Evolutionary conservation across 2,329 filamentous ascomycete species (phyloP).

Genomic region (Tolypocladium inflatum): DNA sequence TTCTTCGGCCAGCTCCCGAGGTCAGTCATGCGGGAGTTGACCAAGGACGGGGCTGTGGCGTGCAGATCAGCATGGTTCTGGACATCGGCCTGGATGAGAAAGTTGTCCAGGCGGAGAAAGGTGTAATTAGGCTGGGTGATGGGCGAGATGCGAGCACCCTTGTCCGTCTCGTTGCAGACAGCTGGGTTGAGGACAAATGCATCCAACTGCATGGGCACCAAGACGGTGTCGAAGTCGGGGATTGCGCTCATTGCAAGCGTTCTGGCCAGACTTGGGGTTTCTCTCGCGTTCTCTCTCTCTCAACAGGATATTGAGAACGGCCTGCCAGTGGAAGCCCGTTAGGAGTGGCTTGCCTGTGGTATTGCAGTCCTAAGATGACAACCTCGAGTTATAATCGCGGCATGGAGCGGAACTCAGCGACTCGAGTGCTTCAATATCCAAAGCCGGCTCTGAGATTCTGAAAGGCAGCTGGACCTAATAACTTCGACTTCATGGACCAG

Average conservation of each 20-base stretch:
- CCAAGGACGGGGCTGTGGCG: conserved; percentile 15
- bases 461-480: too few relatives aligned
- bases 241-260: not conserved
- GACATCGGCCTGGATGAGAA: conserved; percentile 27
- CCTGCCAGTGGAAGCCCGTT: not conserved
- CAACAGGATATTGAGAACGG: not conserved
- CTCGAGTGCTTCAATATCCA: too few relatives aligned
- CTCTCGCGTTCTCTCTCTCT: not conserved
- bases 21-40: conserved; percentile 26
- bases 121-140: conserved; percentile 38
- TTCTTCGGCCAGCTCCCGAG: conserved; percentile 11
- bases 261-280: not conserved
- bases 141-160: conserved; percentile 22
- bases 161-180: conserved; percentile 14
- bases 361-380: too few relatives aligned
- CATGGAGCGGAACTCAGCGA: too few relatives aligned
- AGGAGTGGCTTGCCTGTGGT: too few relatives aligned
- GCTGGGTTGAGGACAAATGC: conserved; percentile 19
- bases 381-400: too few relatives aligned
- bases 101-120: conserved; percentile 26
- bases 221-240: not conserved
- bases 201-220: conserved; percentile 22
- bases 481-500: too few relatives aligned
- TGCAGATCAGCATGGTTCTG: conserved; percentile 26
- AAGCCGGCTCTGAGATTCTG: too few relatives aligned